Conservation (phyloP, 106 monocot genomes). For the Dioscorea alata region DNA sequence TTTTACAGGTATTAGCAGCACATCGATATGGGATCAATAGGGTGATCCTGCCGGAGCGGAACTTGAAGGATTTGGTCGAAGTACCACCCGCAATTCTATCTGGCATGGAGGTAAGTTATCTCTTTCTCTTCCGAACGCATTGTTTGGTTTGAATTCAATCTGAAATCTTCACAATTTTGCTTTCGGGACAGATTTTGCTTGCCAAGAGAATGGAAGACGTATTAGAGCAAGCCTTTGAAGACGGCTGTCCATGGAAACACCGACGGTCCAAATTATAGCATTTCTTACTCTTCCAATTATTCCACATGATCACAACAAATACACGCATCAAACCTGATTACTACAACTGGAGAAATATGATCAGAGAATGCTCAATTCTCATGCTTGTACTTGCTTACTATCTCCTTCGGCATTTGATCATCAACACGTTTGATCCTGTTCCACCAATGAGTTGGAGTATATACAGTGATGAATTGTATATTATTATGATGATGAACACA, state of each 20-base stretch:
- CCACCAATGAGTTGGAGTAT: too few species aligned
- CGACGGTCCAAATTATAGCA: conserved; percentile 47
- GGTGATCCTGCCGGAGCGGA: conserved; percentile 85
- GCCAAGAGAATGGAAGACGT: conserved; percentile 76
- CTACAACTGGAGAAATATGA: too few species aligned
- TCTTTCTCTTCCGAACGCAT: not conserved
- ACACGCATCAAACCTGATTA: too few species aligned
- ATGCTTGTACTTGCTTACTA: too few species aligned
- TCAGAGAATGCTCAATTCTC: too few species aligned
- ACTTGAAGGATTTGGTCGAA: conserved; percentile 88
- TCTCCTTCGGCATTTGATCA: too few species aligned
- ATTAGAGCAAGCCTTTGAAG: conserved; percentile 77
- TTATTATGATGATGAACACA: too few species aligned
- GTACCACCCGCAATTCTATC: conserved; percentile 71
- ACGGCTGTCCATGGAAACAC: conserved; percentile 51
- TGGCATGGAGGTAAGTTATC: conserved; percentile 66
- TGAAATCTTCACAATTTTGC: not conserved
- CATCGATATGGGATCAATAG: conserved; percentile 96
- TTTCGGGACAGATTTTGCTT: conserved; percentile 44
- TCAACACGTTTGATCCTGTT: too few species aligned
- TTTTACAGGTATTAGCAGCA: conserved; percentile 80
- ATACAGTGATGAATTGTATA: too few species aligned
- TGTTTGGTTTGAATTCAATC: not conserved
- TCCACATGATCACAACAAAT: too few species aligned
- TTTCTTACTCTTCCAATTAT: too few species aligned